These are phyloP conservation scores for Sodiomyces alkalinus DNA, from an alignment of 2,329 filamentous ascomycete genomes.

Conservation along the genomic window DNA sequence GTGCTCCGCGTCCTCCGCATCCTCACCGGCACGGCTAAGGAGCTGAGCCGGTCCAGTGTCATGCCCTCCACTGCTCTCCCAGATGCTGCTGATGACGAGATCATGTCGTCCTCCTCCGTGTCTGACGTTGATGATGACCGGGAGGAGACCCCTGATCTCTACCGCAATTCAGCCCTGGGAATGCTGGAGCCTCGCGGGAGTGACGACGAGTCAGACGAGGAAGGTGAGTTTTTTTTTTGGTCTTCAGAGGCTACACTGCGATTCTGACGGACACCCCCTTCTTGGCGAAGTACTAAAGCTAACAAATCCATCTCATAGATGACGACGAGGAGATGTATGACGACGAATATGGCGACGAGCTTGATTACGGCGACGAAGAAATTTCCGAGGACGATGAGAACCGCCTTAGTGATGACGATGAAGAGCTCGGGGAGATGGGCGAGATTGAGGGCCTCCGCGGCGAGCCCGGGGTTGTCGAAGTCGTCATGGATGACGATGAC, in stretches of 20 bases:
- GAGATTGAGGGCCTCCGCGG: slow-evolving; percentile 63
- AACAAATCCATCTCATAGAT: slow-evolving; percentile 13
- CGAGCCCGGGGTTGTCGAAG: slow-evolving; percentile 48
- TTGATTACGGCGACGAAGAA: slow-evolving; percentile 78
- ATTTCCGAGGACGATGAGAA: slow-evolving; percentile 67
- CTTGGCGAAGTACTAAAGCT: slow-evolving; percentile 7
- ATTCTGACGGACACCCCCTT: too few species aligned
- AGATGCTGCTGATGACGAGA: slow-evolving; percentile 66
- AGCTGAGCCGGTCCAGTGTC: slow-evolving; percentile 68
- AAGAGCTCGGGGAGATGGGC: slow-evolving; percentile 70
- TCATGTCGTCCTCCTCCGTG: slow-evolving; percentile 73
- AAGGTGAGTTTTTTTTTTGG: slow-evolving; percentile 29
- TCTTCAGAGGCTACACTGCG: too few species aligned
- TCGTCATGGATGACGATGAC: slow-evolving; percentile 63
- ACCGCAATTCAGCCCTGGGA: slow-evolving; percentile 87
- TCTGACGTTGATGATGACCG: slow-evolving; percentile 77
- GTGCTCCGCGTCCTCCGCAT: slow-evolving; percentile 81
- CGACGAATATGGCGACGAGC: slow-evolving; percentile 80
- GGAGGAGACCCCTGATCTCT: slow-evolving; percentile 92
- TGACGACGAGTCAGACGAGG: slow-evolving; percentile 66
- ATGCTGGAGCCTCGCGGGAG: slow-evolving; percentile 80
- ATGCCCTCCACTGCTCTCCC: slow-evolving; percentile 51
- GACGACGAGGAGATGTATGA: slow-evolving; percentile 90
- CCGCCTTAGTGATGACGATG: slow-evolving; percentile 69
- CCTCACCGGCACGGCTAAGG: slow-evolving; percentile 73